Evolutionary conservation across 2,329 filamentous ascomycete species (phyloP), one percentile per base, ranked within the genome.

Genomic region (Lasiodiplodia citricola): DNA sequence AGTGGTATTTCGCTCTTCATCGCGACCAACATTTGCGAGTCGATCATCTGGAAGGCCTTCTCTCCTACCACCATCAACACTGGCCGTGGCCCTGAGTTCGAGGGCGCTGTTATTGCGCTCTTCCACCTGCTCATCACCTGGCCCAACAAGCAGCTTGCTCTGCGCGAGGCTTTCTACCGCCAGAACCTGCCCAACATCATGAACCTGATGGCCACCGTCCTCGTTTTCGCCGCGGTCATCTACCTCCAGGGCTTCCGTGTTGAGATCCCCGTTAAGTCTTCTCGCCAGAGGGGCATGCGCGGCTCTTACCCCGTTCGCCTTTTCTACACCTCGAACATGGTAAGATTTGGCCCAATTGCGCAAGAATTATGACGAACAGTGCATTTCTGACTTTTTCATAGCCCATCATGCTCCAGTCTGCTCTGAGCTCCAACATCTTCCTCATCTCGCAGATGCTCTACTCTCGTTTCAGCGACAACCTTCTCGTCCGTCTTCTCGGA

Each of bases 281-380:
- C 94, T 76, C 94, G 96, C 85, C 96, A 99, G 89, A 94, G 96
- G 87, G 96, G 96, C 83, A 96, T 97, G 81, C 95, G 96, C 78
- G 96, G 95, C 78, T 97, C 94, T 51, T 99, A 98, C 89, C 96
- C 96, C 77, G 90, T 99, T 82, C 95, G 96, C 79, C 92, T 99
- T 70, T 99, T 99, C 90, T 99, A 99, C 87, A 99, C 96, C 80
- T 97, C 94, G 82, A 99, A 99, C 91, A 99, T 99, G 96, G 64
- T 66, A 50, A 23, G 51, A 57, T 50, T 31, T 23, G 51, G 18
- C 23, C 8, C 18, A 47, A 57, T 47, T 18, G 21, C 31, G 35
- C 21, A 35, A n/a, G 6, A 14, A 13, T 25, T 44, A 13, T 11
- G 58, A 14, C 8, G 35, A 23, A 44, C n/a, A 38, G 4, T 14